These are phyloP conservation scores for Gonium pectorale DNA, from an alignment of 139 green algal species.

Conservation along the genomic window DNA sequence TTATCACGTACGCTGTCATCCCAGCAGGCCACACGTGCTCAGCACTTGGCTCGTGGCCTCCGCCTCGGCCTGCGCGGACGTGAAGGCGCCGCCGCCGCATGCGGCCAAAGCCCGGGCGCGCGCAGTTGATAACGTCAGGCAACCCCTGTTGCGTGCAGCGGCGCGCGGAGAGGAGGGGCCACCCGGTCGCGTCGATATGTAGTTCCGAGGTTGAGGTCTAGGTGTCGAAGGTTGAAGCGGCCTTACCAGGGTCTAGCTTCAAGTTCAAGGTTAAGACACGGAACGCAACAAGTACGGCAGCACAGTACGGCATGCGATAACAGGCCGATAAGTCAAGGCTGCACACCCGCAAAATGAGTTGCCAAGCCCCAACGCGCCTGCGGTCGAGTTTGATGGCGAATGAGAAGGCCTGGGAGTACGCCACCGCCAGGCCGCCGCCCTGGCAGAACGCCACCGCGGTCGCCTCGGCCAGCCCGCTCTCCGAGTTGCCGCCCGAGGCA, in stretches of 20 bases:
- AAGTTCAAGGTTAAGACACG: neutral
- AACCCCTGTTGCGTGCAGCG: neutral
- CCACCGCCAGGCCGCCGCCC: neutral
- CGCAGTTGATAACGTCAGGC: constrained; percentile 32
- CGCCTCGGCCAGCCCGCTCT: constrained; percentile 46
- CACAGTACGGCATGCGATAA: too few species aligned
- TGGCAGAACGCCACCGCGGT: constrained; percentile 44
- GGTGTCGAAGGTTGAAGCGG: neutral
- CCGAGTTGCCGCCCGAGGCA: constrained; percentile 22
- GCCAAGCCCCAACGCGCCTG: neutral
- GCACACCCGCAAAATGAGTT: neutral
- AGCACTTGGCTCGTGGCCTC: constrained; percentile 39
- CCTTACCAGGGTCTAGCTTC: neutral
- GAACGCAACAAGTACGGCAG: neutral
- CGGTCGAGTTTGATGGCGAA: constrained; percentile 24
- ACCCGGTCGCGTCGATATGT: too few species aligned
- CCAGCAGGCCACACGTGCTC: constrained; percentile 43
- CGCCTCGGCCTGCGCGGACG: neutral
- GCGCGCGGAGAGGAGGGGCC: neutral
- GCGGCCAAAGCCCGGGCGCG: constrained; percentile 25
- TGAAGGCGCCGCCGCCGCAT: constrained; percentile 21
- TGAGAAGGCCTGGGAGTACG: constrained; percentile 18
- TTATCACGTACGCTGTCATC: too few species aligned
- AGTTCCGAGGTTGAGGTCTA: too few species aligned
- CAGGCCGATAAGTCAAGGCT: too few species aligned